A percentile compares a stretch with the other conserved stretches of the same genome.
phyloP scores from a whole-genome alignment of 129 eudicot species.

The Helianthus annuus region DNA sequence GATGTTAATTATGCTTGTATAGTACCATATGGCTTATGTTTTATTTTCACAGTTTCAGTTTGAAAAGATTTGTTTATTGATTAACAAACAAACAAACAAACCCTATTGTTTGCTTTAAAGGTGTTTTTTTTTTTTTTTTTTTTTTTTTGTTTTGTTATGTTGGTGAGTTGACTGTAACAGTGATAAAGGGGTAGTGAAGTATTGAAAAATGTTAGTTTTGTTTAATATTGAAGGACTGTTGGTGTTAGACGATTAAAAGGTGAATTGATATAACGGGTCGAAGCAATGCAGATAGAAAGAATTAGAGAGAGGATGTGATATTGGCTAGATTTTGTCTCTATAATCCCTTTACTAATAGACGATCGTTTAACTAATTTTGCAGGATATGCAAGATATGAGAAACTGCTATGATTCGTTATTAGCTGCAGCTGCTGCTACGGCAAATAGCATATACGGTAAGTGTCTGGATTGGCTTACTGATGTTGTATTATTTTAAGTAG shows the following conservation, averaged over 20 bases:
- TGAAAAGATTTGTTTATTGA: neutral
- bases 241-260: neutral
- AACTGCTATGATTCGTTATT: conserved; percentile 75
- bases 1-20: neutral
- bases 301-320: neutral
- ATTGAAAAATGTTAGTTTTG: neutral
- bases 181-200: neutral
- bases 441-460: conserved; percentile 84
- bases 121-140: neutral
- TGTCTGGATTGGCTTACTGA: neutral
- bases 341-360: neutral
- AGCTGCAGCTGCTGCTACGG: conserved; percentile 88
- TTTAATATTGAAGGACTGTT: neutral
- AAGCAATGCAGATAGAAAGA: conserved; percentile 21
- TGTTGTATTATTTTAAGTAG: neutral
- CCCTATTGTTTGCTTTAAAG: neutral
- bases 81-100: neutral
- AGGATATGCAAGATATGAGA: conserved; percentile 94
- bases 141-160: neutral
- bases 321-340: conserved; percentile 1
- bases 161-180: neutral
- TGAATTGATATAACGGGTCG: neutral
- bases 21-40: neutral
- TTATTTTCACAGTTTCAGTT: neutral
- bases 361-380: conserved; percentile 19